These are phyloP conservation scores for Ophiocordyceps australis DNA, from an alignment of 2,329 filamentous ascomycete species.

Conservation along the genomic window DNA sequence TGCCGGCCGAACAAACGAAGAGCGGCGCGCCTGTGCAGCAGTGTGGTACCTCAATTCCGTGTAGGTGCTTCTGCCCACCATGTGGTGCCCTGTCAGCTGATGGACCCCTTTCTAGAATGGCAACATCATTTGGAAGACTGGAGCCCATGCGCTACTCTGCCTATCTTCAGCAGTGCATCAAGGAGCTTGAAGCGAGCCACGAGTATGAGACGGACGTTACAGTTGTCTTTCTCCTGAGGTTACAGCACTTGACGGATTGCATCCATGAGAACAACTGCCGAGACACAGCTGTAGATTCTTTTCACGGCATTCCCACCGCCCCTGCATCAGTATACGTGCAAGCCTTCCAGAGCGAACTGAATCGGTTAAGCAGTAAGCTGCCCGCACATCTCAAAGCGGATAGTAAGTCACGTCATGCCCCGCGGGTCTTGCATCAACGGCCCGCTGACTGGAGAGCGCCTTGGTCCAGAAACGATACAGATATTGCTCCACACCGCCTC, in stretches of 20 bases:
- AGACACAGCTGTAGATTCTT: conserved; percentile 15
- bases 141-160: conserved; percentile 30
- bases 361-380: conserved; percentile 18
- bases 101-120: conserved; percentile 14
- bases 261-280: conserved; percentile 21
- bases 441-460: background rate
- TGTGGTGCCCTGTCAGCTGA: background rate
- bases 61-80: conserved; percentile 15
- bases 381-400: conserved; percentile 16
- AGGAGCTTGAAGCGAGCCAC: conserved; percentile 19
- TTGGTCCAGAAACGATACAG: conserved; percentile 20
- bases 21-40: conserved; percentile 30
- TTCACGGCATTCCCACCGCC: conserved; percentile 16
- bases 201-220: conserved; percentile 28
- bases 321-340: conserved; percentile 25
- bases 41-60: conserved; percentile 35
- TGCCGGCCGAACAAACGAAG: conserved; percentile 26
- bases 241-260: conserved; percentile 31
- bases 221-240: conserved; percentile 25
- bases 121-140: conserved; percentile 22
- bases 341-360: conserved; percentile 25
- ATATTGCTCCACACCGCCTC: conserved; percentile 19
- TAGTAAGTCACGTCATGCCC: no score
- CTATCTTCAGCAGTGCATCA: conserved; percentile 32
- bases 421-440: no score